Conservation (phyloP, 306 rosid species). For the Neltuma alba region DNA sequence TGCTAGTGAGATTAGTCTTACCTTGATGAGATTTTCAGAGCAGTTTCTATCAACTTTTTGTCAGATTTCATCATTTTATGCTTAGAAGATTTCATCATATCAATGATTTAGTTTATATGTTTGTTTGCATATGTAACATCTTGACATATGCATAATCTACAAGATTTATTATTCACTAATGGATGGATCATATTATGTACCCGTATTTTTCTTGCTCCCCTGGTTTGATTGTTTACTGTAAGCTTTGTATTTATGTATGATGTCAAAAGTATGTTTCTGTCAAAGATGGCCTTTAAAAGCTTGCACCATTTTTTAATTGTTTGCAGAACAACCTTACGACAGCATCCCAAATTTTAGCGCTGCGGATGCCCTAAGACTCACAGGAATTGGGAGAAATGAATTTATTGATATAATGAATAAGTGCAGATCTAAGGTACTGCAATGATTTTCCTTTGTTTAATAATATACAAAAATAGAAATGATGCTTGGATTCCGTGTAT, state of each 20-base stretch:
- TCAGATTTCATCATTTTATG: neutral
- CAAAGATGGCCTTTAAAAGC: conserved; percentile 30
- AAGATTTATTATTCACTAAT: conserved; percentile 18
- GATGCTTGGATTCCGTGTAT: conserved; percentile 23
- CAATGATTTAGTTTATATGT: neutral
- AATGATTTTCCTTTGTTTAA: conserved; percentile 21
- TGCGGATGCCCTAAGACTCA: too few relatives aligned
- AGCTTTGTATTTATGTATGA: neutral
- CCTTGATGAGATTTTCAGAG: too few relatives aligned
- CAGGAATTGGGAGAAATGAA: too few relatives aligned
- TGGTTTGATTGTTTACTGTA: conserved; percentile 5
- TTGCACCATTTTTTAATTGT: too few relatives aligned
- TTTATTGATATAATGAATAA: too few relatives aligned
- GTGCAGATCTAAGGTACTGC: too few relatives aligned
- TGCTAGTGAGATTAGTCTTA: too few relatives aligned
- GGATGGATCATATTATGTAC: conserved; percentile 9
- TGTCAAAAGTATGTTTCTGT: neutral
- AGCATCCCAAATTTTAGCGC: too few relatives aligned
- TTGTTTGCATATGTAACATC: neutral
- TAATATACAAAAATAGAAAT: neutral
- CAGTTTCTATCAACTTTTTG: neutral
- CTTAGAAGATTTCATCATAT: conserved; percentile 4
- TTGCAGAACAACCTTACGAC: too few relatives aligned
- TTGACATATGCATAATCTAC: conserved; percentile 5
- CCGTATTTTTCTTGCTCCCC: conserved; percentile 3